These are phyloP conservation scores for Neonectria ditissima DNA, from an alignment of 2,329 filamentous ascomycete species.

Conservation along the genomic window DNA sequence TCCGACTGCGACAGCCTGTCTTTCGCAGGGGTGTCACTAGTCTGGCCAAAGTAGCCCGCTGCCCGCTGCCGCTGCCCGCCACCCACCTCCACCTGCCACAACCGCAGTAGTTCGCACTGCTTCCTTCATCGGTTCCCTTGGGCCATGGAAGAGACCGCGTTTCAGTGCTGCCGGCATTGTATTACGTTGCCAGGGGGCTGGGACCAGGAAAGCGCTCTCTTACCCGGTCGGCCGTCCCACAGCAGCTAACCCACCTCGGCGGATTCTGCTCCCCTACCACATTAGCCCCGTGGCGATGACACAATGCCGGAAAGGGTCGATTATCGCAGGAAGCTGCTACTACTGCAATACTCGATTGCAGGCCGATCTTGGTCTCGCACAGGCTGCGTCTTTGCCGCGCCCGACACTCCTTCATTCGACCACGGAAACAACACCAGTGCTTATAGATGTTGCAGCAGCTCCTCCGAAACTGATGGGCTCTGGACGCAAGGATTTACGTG, in stretches of 20 bases:
- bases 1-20: too few species aligned
- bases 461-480: neutral
- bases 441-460: neutral
- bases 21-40: neutral
- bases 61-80: too few species aligned
- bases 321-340: neutral
- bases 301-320: neutral
- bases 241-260: too few species aligned
- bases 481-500: neutral
- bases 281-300: neutral
- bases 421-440: neutral
- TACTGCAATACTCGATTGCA: neutral
- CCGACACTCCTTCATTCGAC: neutral
- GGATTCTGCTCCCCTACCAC: neutral
- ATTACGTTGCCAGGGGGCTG: neutral
- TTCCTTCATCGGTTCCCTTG: neutral
- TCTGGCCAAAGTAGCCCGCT: neutral
- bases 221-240: too few species aligned
- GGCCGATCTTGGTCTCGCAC: neutral
- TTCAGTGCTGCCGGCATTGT: neutral
- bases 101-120: neutral
- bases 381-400: neutral
- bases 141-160: neutral
- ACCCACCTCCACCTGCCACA: too few species aligned
- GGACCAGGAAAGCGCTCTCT: too few species aligned